A percentile compares a stretch with the other conserved stretches of the same genome.
These are phyloP conservation scores for Anthracocystis walkeri DNA, from an alignment of 1,284 basidiomycete genomes.

Conservation along the genomic window DNA sequence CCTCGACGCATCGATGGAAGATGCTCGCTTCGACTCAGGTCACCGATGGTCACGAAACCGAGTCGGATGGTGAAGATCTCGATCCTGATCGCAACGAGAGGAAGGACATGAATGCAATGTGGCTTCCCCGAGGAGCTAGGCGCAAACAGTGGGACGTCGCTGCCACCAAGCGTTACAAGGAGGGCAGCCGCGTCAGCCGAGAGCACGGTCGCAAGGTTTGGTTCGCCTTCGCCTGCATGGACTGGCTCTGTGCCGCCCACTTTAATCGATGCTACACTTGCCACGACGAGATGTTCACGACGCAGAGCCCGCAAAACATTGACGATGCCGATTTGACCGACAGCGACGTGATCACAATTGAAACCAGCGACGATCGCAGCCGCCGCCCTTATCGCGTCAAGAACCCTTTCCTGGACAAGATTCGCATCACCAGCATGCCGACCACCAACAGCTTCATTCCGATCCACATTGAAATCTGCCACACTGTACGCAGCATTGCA, in stretches of 20 bases:
- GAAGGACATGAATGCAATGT: constrained; percentile 48
- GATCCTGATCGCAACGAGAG: constrained; percentile 35
- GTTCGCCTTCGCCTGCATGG: constrained; percentile 49
- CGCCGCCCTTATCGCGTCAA: constrained; percentile 16
- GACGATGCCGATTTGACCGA: constrained; percentile 55
- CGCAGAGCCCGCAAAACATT: constrained; percentile 55
- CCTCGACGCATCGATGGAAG: constrained; percentile 39
- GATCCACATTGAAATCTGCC: constrained; percentile 52
- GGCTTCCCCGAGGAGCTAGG: constrained; percentile 29
- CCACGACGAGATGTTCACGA: constrained; percentile 54
- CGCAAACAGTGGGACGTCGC: constrained; percentile 24
- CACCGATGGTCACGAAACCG: constrained; percentile 36
- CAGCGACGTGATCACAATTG: constrained; percentile 8
- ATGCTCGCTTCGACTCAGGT: constrained; percentile 39
- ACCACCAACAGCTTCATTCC: constrained; percentile 57
- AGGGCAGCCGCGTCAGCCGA: constrained; percentile 37
- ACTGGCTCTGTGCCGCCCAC: constrained; percentile 41
- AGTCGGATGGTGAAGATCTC: constrained; percentile 44
- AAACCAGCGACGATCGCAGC: constrained; percentile 9
- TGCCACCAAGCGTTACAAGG: constrained; percentile 38
- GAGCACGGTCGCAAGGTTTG: constrained; percentile 50
- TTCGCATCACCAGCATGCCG: constrained; percentile 30
- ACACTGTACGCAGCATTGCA: constrained; percentile 47
- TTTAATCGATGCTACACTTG: constrained; percentile 46
- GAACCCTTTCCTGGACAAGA: constrained; percentile 29